A percentile compares a stretch with the other conserved stretches of the same genome.
Evolutionary conservation across 2,329 filamentous ascomycete genomes (phyloP).

Genomic region (Nigrospora oryzae): DNA sequence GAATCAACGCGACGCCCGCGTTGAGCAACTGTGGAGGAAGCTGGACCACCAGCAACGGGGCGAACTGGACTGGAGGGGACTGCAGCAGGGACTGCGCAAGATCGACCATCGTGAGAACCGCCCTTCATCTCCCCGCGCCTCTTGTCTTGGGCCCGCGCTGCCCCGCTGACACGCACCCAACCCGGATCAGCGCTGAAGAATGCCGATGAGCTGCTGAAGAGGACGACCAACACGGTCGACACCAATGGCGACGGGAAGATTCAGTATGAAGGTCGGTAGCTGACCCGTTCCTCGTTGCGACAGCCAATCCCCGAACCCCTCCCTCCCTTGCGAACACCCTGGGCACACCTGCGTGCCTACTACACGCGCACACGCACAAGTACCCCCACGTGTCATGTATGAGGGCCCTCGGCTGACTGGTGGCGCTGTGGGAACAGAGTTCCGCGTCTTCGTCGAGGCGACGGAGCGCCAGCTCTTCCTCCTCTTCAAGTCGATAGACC

Average conservation of each 20-base stretch:
- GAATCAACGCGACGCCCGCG: slow-evolving; percentile 70
- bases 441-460: slow-evolving; percentile 76
- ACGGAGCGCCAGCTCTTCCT: slow-evolving; percentile 76
- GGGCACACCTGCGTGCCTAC: neutral
- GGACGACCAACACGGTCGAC: slow-evolving; percentile 77
- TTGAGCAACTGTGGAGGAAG: slow-evolving; percentile 76
- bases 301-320: neutral
- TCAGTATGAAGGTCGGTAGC: slow-evolving; percentile 65
- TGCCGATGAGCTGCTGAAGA: slow-evolving; percentile 75
- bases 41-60: slow-evolving; percentile 71
- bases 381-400: too few species aligned
- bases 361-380: too few species aligned
- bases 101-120: slow-evolving; percentile 78
- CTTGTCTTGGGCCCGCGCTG: slow-evolving; percentile 2
- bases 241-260: slow-evolving; percentile 83
- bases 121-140: neutral
- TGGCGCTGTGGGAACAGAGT: slow-evolving; percentile 52
- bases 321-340: neutral
- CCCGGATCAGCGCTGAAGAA: slow-evolving; percentile 64
- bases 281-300: too few species aligned
- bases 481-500: slow-evolving; percentile 82
- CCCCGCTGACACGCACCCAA: slow-evolving; percentile 6
- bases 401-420: neutral
- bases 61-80: slow-evolving; percentile 72
- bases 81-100: slow-evolving; percentile 76